Percentiles rank a stretch among this genome's conserved stretches.
These are phyloP conservation scores for Xylariaceae sp. DNA, from an alignment of 2,329 filamentous ascomycete species.

Conservation along the genomic window DNA sequence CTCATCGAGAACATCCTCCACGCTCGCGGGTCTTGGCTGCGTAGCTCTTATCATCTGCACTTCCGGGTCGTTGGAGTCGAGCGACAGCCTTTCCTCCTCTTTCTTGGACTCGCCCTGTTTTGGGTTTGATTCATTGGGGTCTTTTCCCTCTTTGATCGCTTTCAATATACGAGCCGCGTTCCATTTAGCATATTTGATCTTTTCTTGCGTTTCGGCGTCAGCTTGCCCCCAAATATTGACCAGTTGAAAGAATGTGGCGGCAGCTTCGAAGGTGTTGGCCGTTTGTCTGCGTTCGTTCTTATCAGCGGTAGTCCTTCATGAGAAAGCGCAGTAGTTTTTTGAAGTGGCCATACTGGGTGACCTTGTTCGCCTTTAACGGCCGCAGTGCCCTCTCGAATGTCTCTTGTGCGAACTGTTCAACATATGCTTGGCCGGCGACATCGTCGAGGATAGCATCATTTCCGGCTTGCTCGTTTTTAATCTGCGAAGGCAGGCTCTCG, in stretches of 20 bases:
- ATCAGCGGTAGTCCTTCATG: slow-evolving; percentile 6
- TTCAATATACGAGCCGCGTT: slow-evolving; percentile 89
- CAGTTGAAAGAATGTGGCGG: slow-evolving; percentile 88
- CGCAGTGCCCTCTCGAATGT: slow-evolving; percentile 84
- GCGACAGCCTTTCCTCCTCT: slow-evolving; percentile 47
- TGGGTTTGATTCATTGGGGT: slow-evolving; percentile 91
- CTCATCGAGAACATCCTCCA: slow-evolving; percentile 57
- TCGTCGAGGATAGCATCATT: slow-evolving; percentile 89
- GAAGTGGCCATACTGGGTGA: slow-evolving; percentile 64
- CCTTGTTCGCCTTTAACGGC: slow-evolving; percentile 79
- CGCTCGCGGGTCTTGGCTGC: slow-evolving; percentile 45
- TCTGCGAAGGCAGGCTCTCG: slow-evolving; percentile 43
- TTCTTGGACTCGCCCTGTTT: slow-evolving; percentile 56
- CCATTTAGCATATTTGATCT: slow-evolving; percentile 96
- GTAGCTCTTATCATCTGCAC: slow-evolving; percentile 54
- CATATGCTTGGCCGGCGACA: slow-evolving; percentile 82
- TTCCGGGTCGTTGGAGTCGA: slow-evolving; percentile 69
- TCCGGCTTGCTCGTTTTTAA: slow-evolving; percentile 70
- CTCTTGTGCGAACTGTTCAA: slow-evolving; percentile 91
- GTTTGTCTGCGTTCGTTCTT: slow-evolving; percentile 70
- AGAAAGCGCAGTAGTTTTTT: neutral
- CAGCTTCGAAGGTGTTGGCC: slow-evolving; percentile 89
- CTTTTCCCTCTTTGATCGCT: slow-evolving; percentile 85
- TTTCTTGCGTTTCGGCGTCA: slow-evolving; percentile 76
- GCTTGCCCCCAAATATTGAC: slow-evolving; percentile 79